These are phyloP conservation scores for Xerocomus potaroensis DNA, from an alignment of 768 basidiomycete genomes.

Conservation along the genomic window DNA sequence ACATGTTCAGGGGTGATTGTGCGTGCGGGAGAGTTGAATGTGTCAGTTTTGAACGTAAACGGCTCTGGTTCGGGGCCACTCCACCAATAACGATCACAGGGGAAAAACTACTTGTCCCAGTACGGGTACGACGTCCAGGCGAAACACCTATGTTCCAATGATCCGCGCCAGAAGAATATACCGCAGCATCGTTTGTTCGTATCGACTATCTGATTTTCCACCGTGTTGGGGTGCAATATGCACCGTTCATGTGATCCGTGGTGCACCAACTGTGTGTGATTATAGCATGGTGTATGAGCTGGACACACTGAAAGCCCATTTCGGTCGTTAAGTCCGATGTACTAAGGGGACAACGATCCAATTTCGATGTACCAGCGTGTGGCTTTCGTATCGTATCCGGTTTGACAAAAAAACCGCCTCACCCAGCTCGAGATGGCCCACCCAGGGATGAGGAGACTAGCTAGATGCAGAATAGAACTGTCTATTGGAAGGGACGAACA, in stretches of 20 bases:
- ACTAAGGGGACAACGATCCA: too few relatives aligned
- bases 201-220: background rate
- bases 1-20: background rate
- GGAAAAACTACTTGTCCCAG: background rate
- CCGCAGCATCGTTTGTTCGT: slow-evolving; percentile 5
- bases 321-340: background rate
- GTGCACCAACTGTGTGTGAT: slow-evolving; percentile 5
- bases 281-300: slow-evolving; percentile 3
- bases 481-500: background rate
- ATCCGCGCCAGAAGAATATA: background rate
- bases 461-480: background rate
- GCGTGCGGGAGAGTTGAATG: background rate
- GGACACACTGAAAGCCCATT: too few relatives aligned
- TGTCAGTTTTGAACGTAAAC: too few relatives aligned
- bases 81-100: background rate
- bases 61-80: background rate
- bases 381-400: background rate
- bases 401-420: background rate
- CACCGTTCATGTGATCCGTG: background rate
- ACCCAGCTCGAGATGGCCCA: too few relatives aligned
- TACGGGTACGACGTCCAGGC: background rate
- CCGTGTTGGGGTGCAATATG: background rate
- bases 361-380: background rate
- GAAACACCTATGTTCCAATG: background rate
- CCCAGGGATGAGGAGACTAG: too few relatives aligned